Base-by-base conservation (phyloP, 1,284 basidiomycete genomes). In the Tilletia walkeri region DNA sequence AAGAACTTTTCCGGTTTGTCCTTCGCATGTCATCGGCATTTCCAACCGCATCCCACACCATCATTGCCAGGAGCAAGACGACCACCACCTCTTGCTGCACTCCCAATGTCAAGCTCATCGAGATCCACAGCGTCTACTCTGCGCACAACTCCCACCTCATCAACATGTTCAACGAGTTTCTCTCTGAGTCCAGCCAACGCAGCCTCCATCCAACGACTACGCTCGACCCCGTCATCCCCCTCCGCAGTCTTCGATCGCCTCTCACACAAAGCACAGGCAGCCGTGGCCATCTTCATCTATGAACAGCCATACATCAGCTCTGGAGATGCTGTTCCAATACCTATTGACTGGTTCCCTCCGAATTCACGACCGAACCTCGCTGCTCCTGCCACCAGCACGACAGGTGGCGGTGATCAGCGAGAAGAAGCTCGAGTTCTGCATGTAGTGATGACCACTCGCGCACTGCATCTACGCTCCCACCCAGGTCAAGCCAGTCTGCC, bases 401-500 rank as follows among this genome's bases (percentile, higher is more conserved):
- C 6, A 36, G 47, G 59, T 39, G 18, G 14, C 7, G 6, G 59
- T 16, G 4, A 9, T 1, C 12, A 41, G 14, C 36, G 36, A 24
- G 59, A n/a, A 16, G 59, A 41, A 5, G 18, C 5, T 12, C 20
- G 18, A 41, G 41, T 59, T n/a, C 66, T 76, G 7, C 66, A 72
- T 2, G 73, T 75, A 4, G 69, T 78, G 66, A 74, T 78, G 72
- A 72, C 76, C 0, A 78, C 76, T 2, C 74, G 76, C 12, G 73
- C 76, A 0, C 72, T 78, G 1, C 72, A 74, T 45, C 71, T 78
- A 18, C 75, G 75, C 41, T 76, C 74, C 3, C 75, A 78, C 47
- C 75, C 76, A 2, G 76, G 76, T 3, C 76, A 78, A 47, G 75
- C 76, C 1, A 75, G 73, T 4, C 61, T 78, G 0, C 76, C 76